Percentiles rank a stretch among this genome's conserved stretches.
Conservation (phyloP, 176 grass and related monocot genomes). For the Aegilops umbellulata region DNA sequence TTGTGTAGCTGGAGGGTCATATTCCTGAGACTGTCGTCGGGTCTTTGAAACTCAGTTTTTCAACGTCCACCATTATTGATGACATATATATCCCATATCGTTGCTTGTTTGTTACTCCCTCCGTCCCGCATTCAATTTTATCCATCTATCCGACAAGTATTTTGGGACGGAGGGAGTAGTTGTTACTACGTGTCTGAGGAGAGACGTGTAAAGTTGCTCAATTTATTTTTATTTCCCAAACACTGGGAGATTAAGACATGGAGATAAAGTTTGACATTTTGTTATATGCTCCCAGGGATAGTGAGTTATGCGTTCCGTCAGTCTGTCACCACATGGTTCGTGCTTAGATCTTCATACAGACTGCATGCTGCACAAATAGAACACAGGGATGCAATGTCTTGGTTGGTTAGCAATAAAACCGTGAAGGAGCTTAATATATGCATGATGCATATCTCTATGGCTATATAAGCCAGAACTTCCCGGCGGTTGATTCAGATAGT, state of each 20-base stretch:
- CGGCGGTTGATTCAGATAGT: background rate
- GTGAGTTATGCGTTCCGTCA: background rate
- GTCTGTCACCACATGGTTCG: background rate
- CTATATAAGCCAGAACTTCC: background rate
- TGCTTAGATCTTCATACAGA: background rate
- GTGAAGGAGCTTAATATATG: background rate
- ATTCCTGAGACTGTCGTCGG: no score
- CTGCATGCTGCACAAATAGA: background rate
- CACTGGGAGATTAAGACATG: background rate
- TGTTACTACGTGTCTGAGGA: no score
- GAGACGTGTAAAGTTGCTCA: no score
- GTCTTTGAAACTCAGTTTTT: no score
- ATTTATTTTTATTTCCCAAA: no score
- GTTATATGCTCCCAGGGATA: background rate
- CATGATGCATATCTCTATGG: background rate
- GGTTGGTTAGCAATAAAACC: background rate
- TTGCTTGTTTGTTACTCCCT: no score
- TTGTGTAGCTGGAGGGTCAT: background rate
- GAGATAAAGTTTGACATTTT: background rate
- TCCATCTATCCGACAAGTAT: no score
- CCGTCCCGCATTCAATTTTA: no score
- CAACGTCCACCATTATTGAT: no score
- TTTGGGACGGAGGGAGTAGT: no score
- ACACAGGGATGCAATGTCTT: background rate
- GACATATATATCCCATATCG: no score